phyloP scores from a whole-genome alignment of 164 flowering plant species.

The Akebia trifoliata region DNA sequence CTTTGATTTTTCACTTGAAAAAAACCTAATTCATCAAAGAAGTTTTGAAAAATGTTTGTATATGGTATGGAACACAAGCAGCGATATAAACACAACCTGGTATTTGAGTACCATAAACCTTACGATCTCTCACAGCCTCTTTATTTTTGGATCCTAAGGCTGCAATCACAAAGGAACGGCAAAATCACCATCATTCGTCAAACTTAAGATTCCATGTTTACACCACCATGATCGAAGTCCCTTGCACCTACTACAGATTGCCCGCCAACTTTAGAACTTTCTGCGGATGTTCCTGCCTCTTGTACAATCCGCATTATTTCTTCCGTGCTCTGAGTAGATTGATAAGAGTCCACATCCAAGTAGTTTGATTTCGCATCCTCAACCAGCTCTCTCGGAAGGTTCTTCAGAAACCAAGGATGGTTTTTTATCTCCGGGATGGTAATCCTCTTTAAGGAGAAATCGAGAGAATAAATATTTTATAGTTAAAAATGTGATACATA shows the following conservation, averaged over 20 bases:
- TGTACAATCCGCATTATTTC: slow-evolving; percentile 55
- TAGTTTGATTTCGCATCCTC: slow-evolving; percentile 46
- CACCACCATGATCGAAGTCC: too few species aligned
- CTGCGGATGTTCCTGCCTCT: slow-evolving; percentile 45
- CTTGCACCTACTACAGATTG: slow-evolving; percentile 15
- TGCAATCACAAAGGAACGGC: too few species aligned
- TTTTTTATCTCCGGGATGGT: slow-evolving; percentile 63
- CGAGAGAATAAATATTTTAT: not conserved
- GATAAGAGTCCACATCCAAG: slow-evolving; percentile 14
- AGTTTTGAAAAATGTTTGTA: too few species aligned
- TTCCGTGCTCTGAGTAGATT: slow-evolving; percentile 46
- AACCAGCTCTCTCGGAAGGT: slow-evolving; percentile 45
- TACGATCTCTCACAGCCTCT: too few species aligned
- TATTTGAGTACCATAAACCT: too few species aligned
- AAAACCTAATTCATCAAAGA: too few species aligned
- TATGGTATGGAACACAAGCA: too few species aligned
- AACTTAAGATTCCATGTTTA: too few species aligned
- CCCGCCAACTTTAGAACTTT: slow-evolving; percentile 25
- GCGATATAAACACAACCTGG: too few species aligned
- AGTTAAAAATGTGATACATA: not conserved
- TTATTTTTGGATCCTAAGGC: too few species aligned
- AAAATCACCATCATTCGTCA: too few species aligned
- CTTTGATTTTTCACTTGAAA: too few species aligned
- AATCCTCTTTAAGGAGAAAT: slow-evolving; percentile 43
- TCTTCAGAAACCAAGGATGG: slow-evolving; percentile 65